Conservation (phyloP, 106 monocot species). For the Hemerocallis citrina region DNA sequence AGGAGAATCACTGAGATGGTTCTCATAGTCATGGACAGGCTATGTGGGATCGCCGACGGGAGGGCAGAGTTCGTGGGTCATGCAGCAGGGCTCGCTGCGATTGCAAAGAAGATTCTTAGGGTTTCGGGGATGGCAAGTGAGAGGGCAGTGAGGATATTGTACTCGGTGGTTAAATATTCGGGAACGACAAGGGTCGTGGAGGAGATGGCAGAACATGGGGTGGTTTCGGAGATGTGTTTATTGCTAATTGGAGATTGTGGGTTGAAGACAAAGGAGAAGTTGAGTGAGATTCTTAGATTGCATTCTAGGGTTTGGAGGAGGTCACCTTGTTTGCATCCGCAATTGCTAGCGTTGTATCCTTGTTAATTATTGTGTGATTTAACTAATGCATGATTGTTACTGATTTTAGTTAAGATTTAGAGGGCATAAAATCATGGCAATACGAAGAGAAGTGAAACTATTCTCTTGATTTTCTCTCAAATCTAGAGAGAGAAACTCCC, state of each 20-base stretch:
- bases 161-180: conserved; percentile 32
- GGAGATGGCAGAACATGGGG: conserved; percentile 57
- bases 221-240: conserved; percentile 48
- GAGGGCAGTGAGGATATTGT: conserved; percentile 66
- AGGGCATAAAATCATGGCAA: too few relatives aligned
- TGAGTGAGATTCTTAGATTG: conserved; percentile 43
- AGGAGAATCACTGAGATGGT: conserved; percentile 25
- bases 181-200: conserved; percentile 53
- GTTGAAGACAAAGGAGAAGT: conserved; percentile 49
- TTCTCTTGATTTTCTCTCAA: too few relatives aligned
- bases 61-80: conserved; percentile 57
- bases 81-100: conserved; percentile 38
- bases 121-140: conserved; percentile 61
- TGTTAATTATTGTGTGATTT: conserved; percentile 28
- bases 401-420: too few relatives aligned
- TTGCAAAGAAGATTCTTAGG: conserved; percentile 55
- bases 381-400: neutral
- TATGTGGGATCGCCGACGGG: conserved; percentile 79
- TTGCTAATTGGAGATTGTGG: conserved; percentile 45
- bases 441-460: too few relatives aligned
- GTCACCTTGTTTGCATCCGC: conserved; percentile 69
- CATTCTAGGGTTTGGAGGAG: conserved; percentile 49
- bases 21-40: conserved; percentile 39
- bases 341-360: too few relatives aligned
- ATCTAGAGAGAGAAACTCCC: too few relatives aligned